phyloP scores from a whole-genome alignment of 2,329 filamentous ascomycete species.

The Penicillium sp. region DNA sequence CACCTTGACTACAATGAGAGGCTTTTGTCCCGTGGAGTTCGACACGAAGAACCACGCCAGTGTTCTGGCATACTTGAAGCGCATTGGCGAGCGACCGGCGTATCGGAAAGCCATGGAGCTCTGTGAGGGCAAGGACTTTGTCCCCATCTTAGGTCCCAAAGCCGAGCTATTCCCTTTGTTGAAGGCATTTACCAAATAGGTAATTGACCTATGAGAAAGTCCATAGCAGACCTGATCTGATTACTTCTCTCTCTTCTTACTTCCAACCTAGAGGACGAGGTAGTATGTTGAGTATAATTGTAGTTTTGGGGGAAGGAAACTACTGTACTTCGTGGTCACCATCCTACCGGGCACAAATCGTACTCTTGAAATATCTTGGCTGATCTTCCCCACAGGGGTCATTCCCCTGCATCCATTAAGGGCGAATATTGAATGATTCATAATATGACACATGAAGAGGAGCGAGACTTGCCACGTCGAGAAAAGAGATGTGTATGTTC shows the following conservation, averaged over 20 bases:
- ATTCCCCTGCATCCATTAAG: too few relatives aligned
- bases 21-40: conserved; percentile 12
- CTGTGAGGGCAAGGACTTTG: conserved; percentile 19
- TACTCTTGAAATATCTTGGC: too few relatives aligned
- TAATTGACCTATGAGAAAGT: too few relatives aligned
- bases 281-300: too few relatives aligned
- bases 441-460: conserved; percentile 7
- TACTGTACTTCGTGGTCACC: too few relatives aligned
- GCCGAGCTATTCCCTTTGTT: conserved; percentile 10
- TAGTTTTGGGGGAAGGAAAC: too few relatives aligned
- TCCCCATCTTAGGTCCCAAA: conserved; percentile 13
- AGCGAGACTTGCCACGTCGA: background rate
- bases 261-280: too few relatives aligned
- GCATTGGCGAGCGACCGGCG: conserved; percentile 16
- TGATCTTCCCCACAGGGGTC: too few relatives aligned
- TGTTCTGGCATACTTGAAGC: conserved; percentile 16
- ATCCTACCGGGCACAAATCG: too few relatives aligned
- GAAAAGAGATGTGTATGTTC: conserved; percentile 19
- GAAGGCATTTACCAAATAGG: background rate
- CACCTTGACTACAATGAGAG: conserved; percentile 19
- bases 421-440: background rate
- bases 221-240: too few relatives aligned
- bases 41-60: conserved; percentile 15
- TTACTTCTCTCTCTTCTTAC: too few relatives aligned
- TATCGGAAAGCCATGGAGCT: conserved; percentile 18